Percentiles rank a stretch among this genome's conserved stretches.
Evolutionary conservation across 345 rosid species (phyloP).

Genomic region (Lepidium didymum): DNA sequence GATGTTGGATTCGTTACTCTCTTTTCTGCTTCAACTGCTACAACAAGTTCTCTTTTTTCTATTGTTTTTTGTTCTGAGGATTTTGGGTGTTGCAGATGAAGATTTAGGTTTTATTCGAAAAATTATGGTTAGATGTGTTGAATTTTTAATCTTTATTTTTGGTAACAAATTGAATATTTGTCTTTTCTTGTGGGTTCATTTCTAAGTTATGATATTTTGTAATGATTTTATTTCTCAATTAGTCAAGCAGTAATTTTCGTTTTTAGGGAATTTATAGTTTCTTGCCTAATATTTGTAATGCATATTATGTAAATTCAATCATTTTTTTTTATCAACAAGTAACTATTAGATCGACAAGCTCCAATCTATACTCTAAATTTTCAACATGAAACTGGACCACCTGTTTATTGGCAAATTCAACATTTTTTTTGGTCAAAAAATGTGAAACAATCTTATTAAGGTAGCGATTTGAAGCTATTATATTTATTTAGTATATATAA

Average conservation of each 20-base stretch:
- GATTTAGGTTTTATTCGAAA: neutral
- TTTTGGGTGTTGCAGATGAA: slow-evolving; percentile 3
- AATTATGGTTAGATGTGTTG: neutral
- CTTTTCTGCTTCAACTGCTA: slow-evolving; percentile 51
- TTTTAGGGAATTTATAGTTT: slow-evolving; percentile 7
- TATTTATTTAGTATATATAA: neutral
- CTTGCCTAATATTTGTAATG: neutral
- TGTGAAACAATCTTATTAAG: neutral
- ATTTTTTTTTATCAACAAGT: too few species aligned
- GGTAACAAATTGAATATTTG: neutral
- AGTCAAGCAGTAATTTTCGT: neutral
- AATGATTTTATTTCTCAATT: neutral
- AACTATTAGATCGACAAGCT: too few species aligned
- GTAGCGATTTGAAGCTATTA: neutral
- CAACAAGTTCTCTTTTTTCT: slow-evolving; percentile 22
- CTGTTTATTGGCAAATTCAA: too few species aligned
- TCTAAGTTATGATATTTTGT: neutral
- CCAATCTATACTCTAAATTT: too few species aligned
- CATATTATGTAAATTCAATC: neutral
- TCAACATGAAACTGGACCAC: too few species aligned
- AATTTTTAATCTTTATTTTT: neutral
- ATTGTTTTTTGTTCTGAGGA: neutral
- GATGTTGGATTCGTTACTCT: slow-evolving; percentile 37
- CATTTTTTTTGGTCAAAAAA: too few species aligned
- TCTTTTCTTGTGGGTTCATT: neutral